A percentile compares a stretch with the other conserved stretches of the same genome.
phyloP scores from a whole-genome alignment of 208 protist genomes.

The Leishmania arabica region DNA sequence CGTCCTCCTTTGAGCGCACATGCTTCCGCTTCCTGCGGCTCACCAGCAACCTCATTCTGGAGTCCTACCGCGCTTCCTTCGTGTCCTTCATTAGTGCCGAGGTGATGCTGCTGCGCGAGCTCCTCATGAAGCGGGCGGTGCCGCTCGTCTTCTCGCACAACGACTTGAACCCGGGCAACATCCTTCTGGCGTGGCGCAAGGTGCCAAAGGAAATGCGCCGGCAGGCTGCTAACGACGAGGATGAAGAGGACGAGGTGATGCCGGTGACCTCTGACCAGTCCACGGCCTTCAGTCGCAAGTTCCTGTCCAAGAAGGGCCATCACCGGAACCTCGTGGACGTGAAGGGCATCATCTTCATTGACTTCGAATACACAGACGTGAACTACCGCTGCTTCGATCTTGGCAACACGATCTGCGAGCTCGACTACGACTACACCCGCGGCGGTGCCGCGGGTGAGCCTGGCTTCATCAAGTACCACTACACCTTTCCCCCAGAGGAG shows the following conservation, averaged over 20 bases:
- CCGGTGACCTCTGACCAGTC: constrained; percentile 47
- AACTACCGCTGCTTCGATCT: constrained; percentile 88
- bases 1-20: constrained; percentile 80
- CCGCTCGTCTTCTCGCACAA: constrained; percentile 86
- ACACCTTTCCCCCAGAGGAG: constrained; percentile 50
- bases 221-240: constrained; percentile 10
- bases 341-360: constrained; percentile 77
- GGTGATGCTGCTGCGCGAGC: constrained; percentile 53
- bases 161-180: constrained; percentile 85
- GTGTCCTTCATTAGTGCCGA: constrained; percentile 52
- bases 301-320: constrained; percentile 61
- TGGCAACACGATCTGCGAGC: constrained; percentile 84
- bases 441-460: constrained; percentile 64
- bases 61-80: constrained; percentile 41
- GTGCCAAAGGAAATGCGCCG: constrained; percentile 40
- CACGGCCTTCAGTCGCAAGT: constrained; percentile 57
- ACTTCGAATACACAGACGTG: constrained; percentile 88
- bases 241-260: constrained; percentile 56
- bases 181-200: constrained; percentile 67
- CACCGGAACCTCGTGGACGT: constrained; percentile 77
- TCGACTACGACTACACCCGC: constrained; percentile 86
- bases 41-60: constrained; percentile 47
- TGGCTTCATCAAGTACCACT: constrained; percentile 83
- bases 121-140: constrained; percentile 39
- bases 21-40: constrained; percentile 73